A percentile compares a stretch with the other conserved stretches of the same genome.
Evolutionary conservation across 306 rosid species (phyloP).

Genomic region (Quercus bicolor): DNA sequence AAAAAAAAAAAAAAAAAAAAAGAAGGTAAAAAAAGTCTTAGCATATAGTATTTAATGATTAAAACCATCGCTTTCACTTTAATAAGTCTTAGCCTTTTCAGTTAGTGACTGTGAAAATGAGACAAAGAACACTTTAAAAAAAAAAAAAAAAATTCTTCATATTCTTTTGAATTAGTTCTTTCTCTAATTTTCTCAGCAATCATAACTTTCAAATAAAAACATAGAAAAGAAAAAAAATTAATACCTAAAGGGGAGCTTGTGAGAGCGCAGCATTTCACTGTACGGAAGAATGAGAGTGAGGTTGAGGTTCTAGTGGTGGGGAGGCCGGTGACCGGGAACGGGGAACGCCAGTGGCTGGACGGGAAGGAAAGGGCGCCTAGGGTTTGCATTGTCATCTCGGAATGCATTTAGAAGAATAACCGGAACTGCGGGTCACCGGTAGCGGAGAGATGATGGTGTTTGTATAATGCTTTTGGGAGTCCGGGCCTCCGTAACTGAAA

Average conservation of each 20-base stretch:
- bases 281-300: slow-evolving; percentile 13
- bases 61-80: no score
- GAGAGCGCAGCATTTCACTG: slow-evolving; percentile 35
- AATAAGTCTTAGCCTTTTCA: no score
- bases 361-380: slow-evolving; percentile 20
- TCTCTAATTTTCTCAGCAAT: background rate
- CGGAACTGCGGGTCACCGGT: background rate
- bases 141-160: no score
- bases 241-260: slow-evolving; percentile 29
- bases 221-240: background rate
- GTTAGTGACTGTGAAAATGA: no score
- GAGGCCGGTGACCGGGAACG: slow-evolving; percentile 17
- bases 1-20: no score
- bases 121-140: no score
- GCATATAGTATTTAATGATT: no score
- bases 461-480: no score
- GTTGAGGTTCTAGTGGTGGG: slow-evolving; percentile 13
- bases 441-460: background rate
- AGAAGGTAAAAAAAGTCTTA: no score
- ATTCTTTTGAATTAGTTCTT: no score
- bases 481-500: no score
- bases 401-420: background rate
- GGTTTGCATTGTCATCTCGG: slow-evolving; percentile 21
- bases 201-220: background rate
- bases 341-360: slow-evolving; percentile 20